These are phyloP conservation scores for Phytopythium litorale DNA, from an alignment of 352 stramenopile species.

Conservation along the genomic window DNA sequence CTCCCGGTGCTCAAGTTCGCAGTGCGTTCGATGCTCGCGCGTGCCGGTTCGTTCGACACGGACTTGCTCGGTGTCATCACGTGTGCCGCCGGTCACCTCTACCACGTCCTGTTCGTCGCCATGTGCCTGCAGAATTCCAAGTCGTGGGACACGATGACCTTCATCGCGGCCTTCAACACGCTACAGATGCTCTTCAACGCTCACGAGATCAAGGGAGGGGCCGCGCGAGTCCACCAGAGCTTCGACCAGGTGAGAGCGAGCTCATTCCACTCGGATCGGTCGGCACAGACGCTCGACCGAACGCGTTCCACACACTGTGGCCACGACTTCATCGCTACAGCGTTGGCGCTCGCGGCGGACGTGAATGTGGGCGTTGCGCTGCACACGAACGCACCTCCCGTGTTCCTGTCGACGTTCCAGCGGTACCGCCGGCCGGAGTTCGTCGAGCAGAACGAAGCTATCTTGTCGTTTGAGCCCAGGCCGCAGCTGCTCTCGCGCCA, in stretches of 20 bases:
- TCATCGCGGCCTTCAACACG: conserved; percentile 23
- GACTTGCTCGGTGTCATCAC: conserved; percentile 28
- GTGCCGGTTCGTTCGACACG: conserved; percentile 17
- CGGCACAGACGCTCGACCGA: not conserved
- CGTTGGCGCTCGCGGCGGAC: conserved; percentile 11
- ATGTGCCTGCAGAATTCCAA: conserved; percentile 29
- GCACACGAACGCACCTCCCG: conserved; percentile 13
- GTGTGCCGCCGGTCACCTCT: conserved; percentile 26
- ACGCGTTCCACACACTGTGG: not conserved
- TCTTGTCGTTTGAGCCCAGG: not conserved
- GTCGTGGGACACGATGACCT: conserved; percentile 19
- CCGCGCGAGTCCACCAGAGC: conserved; percentile 4
- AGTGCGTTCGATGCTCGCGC: conserved; percentile 12
- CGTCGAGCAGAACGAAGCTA: not conserved
- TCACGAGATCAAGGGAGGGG: conserved; percentile 12
- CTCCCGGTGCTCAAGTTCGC: conserved; percentile 32
- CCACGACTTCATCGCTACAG: not conserved
- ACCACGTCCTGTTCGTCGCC: conserved; percentile 40
- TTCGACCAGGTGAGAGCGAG: conserved; percentile 4
- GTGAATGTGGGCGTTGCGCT: conserved; percentile 16
- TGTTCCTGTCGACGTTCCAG: conserved; percentile 24
- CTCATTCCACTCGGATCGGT: not conserved
- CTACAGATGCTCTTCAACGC: conserved; percentile 29
- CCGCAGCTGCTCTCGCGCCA: not conserved
- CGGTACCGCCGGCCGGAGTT: conserved; percentile 12